A percentile compares a stretch with the other conserved stretches of the same genome.
Conservation (phyloP, 768 basidiomycete species). For the Lenzites betulinus region DNA sequence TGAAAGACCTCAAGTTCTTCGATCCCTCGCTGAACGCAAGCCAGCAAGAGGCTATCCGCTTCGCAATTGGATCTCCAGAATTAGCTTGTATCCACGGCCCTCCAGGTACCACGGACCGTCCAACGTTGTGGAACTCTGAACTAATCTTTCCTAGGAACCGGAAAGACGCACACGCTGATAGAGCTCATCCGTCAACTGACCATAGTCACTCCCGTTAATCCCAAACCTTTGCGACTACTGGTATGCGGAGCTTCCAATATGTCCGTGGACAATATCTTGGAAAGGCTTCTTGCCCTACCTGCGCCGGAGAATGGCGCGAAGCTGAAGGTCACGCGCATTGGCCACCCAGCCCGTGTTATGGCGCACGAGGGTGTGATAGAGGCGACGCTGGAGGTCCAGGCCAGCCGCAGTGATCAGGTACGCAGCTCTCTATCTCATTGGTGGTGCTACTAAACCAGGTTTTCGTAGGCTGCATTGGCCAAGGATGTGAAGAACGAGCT, state of each 20-base stretch:
- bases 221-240: conserved; percentile 63
- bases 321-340: conserved; percentile 80
- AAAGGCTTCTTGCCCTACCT: conserved; percentile 73
- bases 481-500: conserved; percentile 90
- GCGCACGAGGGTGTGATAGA: conserved; percentile 65
- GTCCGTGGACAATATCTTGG: conserved; percentile 94
- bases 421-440: neutral
- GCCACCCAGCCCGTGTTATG: conserved; percentile 94
- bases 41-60: conserved; percentile 81
- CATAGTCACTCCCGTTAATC: conserved; percentile 45
- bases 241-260: conserved; percentile 95
- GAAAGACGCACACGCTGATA: conserved; percentile 94
- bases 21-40: conserved; percentile 78
- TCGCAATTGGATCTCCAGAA: conserved; percentile 78
- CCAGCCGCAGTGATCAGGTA: conserved; percentile 72
- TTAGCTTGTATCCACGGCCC: conserved; percentile 96
- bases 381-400: conserved; percentile 72
- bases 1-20: conserved; percentile 60
- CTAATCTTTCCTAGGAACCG: conserved; percentile 57
- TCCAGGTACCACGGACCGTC: conserved; percentile 59
- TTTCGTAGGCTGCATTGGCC: conserved; percentile 70
- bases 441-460: neutral
- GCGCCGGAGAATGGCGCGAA: conserved; percentile 47
- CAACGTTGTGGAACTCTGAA: neutral
- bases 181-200: conserved; percentile 90